A percentile compares a stretch with the other conserved stretches of the same genome.
These are phyloP conservation scores for Triticum monococcum DNA, from an alignment of 176 grass and related monocot genomes.

Conservation along the genomic window DNA sequence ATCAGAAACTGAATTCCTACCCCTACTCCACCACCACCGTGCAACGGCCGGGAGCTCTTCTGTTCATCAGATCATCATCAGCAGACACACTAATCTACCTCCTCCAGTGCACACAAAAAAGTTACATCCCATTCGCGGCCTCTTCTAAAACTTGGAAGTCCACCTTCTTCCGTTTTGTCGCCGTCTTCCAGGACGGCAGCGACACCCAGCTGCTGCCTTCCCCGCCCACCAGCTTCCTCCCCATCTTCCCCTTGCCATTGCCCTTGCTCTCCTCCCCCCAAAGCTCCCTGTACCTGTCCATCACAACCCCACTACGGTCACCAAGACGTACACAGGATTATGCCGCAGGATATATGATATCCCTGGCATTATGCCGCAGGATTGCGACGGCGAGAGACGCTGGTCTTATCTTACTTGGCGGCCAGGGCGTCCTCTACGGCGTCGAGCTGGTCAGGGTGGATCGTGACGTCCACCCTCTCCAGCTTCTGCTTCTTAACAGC, in stretches of 20 bases:
- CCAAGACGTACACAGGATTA: too few relatives aligned
- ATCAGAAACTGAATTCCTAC: too few relatives aligned
- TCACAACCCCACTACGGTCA: too few relatives aligned
- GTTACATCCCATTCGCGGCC: background rate
- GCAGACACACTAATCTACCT: too few relatives aligned
- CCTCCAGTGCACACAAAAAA: too few relatives aligned
- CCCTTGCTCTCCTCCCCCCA: slow-evolving; percentile 43
- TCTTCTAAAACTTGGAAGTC: slow-evolving; percentile 63
- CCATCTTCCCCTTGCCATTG: slow-evolving; percentile 67
- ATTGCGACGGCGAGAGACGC: too few relatives aligned
- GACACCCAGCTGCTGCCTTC: background rate
- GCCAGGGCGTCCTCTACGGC: slow-evolving; percentile 78
- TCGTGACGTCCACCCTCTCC: slow-evolving; percentile 82
- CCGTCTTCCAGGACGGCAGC: too few relatives aligned
- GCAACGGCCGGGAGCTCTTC: too few relatives aligned
- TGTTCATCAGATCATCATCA: too few relatives aligned
- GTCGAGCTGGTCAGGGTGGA: slow-evolving; percentile 77
- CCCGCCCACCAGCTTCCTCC: slow-evolving; percentile 12
- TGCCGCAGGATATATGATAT: too few relatives aligned
- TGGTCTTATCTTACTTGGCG: slow-evolving; percentile 57
- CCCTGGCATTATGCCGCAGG: too few relatives aligned
- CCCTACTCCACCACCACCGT: background rate
- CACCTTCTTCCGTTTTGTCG: slow-evolving; percentile 50
- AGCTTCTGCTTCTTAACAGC: slow-evolving; percentile 57
- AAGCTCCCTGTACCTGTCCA: slow-evolving; percentile 64